Percentiles rank a stretch among this genome's conserved stretches.
These are phyloP conservation scores for Colletotrichum phormii DNA, from an alignment of 2,329 filamentous ascomycete genomes.

Conservation along the genomic window DNA sequence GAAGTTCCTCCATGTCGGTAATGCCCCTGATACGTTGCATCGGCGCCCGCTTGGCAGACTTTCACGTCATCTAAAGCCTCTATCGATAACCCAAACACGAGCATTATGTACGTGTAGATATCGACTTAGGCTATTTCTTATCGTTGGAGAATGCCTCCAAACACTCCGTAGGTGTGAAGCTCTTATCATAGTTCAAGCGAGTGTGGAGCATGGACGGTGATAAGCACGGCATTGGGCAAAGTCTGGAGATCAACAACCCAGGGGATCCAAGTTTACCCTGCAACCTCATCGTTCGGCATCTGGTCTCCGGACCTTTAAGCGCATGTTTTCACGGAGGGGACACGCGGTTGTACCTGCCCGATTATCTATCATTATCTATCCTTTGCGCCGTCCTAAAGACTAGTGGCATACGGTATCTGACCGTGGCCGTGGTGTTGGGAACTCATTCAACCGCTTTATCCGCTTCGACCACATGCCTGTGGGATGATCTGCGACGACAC, in stretches of 20 bases:
- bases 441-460: constrained; percentile 15
- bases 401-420: neutral
- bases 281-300: constrained; percentile 10
- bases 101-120: neutral
- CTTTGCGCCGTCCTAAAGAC: neutral
- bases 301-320: neutral
- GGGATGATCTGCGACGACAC: neutral
- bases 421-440: neutral
- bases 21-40: constrained; percentile 17
- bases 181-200: constrained; percentile 3
- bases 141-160: constrained; percentile 33
- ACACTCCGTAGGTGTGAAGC: neutral
- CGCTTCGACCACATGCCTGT: neutral
- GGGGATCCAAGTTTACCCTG: constrained; percentile 29
- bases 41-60: neutral
- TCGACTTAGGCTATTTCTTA: constrained; percentile 9
- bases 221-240: constrained; percentile 8
- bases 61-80: neutral
- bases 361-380: constrained; percentile 2
- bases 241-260: neutral
- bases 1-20: neutral
- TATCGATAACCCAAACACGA: neutral
- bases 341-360: constrained; percentile 26
- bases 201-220: constrained; percentile 9
- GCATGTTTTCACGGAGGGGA: neutral